Percentiles rank a stretch among this genome's conserved stretches.
These are phyloP conservation scores for Papiliotrema laurentii DNA, from an alignment of 1,284 basidiomycete species.

Conservation along the genomic window DNA sequence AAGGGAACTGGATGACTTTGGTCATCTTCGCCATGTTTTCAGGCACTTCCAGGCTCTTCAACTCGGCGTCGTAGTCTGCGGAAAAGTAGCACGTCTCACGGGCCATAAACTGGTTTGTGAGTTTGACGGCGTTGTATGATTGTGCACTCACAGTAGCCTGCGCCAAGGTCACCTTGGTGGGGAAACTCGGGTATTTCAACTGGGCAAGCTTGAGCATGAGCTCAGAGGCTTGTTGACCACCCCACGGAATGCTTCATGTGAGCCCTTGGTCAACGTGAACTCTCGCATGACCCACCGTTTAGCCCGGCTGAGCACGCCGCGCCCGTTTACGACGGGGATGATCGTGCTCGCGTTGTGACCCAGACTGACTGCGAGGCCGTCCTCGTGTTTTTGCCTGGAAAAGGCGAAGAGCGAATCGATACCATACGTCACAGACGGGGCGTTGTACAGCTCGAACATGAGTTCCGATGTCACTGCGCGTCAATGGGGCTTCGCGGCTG, in stretches of 20 bases:
- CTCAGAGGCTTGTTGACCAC: slow-evolving; percentile 82
- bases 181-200: slow-evolving; percentile 91
- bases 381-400: slow-evolving; percentile 51
- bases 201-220: slow-evolving; percentile 88
- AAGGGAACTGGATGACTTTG: slow-evolving; percentile 81
- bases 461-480: slow-evolving; percentile 83
- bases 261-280: slow-evolving; percentile 2
- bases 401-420: slow-evolving; percentile 93
- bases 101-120: slow-evolving; percentile 70
- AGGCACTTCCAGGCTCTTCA: slow-evolving; percentile 64
- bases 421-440: slow-evolving; percentile 81
- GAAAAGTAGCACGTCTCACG: slow-evolving; percentile 84
- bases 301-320: slow-evolving; percentile 71
- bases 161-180: slow-evolving; percentile 52
- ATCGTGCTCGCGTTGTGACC: slow-evolving; percentile 64
- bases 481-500: not conserved
- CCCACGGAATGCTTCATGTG: slow-evolving; percentile 77
- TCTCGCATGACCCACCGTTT: slow-evolving; percentile 62
- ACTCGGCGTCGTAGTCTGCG: slow-evolving; percentile 65
- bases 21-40: slow-evolving; percentile 61
- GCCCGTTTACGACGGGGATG: slow-evolving; percentile 75
- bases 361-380: slow-evolving; percentile 66
- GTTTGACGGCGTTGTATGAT: slow-evolving; percentile 1
- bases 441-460: slow-evolving; percentile 90
- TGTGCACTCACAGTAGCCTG: slow-evolving; percentile 53